A percentile compares a stretch with the other conserved stretches of the same genome.
These are phyloP conservation scores for Centrapalus pauciflorus DNA, from an alignment of 129 eudicot species.

Conservation along the genomic window DNA sequence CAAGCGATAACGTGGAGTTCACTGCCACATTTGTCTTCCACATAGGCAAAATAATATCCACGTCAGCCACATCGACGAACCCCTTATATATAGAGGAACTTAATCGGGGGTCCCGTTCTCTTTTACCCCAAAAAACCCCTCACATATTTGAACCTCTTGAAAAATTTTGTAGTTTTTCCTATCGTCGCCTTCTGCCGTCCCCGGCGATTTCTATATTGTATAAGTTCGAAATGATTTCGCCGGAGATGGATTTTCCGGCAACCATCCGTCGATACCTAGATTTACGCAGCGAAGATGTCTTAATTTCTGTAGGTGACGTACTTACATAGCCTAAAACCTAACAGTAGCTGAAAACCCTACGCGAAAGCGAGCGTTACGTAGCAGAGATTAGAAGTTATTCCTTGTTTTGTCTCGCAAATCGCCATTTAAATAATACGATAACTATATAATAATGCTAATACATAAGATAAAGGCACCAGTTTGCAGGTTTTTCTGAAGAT, in stretches of 20 bases:
- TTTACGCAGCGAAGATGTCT: constrained; percentile 21
- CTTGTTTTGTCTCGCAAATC: constrained; percentile 32
- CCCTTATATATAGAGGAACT: constrained; percentile 26
- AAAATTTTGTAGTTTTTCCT: neutral
- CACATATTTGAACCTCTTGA: neutral
- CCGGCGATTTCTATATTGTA: constrained; percentile 17
- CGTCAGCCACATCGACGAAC: constrained; percentile 26
- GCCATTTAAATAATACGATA: constrained; percentile 14
- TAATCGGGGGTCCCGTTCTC: constrained; percentile 6
- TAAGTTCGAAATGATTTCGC: constrained; percentile 10
- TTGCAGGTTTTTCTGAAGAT: constrained; percentile 20
- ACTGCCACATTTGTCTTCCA: constrained; percentile 37
- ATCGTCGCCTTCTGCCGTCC: constrained; percentile 13
- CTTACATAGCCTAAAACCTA: constrained; percentile 33
- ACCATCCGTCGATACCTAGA: neutral
- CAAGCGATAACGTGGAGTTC: neutral
- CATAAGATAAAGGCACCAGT: constrained; percentile 26
- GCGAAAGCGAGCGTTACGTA: constrained; percentile 40
- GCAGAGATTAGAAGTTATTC: constrained; percentile 64
- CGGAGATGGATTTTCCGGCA: constrained; percentile 33
- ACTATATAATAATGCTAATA: constrained; percentile 14
- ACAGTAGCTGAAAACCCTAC: constrained; percentile 41
- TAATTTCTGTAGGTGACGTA: constrained; percentile 14
- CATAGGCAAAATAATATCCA: constrained; percentile 24
- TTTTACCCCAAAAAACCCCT: constrained; percentile 15